These are phyloP conservation scores for Gossypium longicalyx DNA, from an alignment of 345 rosid species.

Conservation along the genomic window DNA sequence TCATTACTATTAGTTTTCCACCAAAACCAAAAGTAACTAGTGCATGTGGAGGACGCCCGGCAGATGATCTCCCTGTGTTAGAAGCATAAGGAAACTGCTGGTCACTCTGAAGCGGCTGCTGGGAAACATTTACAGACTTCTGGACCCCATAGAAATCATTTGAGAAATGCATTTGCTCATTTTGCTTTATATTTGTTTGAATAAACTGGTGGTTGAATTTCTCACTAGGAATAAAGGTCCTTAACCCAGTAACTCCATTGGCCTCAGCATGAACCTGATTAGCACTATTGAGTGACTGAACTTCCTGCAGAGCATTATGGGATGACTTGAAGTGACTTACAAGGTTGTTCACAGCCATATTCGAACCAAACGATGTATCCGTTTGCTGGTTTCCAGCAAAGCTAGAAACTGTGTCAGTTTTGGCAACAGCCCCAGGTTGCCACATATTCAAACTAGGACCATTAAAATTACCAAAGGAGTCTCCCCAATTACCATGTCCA, in stretches of 20 bases:
- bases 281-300: constrained; percentile 30
- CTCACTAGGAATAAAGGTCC: constrained; percentile 35
- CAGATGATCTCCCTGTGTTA: constrained; percentile 59
- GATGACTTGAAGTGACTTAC: constrained; percentile 28
- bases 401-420: constrained; percentile 28
- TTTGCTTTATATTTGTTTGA: constrained; percentile 43
- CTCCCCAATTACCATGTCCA: constrained; percentile 47
- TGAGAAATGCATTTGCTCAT: constrained; percentile 43
- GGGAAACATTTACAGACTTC: constrained; percentile 34
- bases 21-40: constrained; percentile 93
- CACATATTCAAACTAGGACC: constrained; percentile 36
- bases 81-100: constrained; percentile 58
- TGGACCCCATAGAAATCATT: constrained; percentile 49
- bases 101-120: constrained; percentile 49
- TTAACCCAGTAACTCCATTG: constrained; percentile 46
- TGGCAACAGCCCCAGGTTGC: constrained; percentile 45
- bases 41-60: constrained; percentile 94
- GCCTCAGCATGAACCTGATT: constrained; percentile 41
- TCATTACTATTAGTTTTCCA: constrained; percentile 83
- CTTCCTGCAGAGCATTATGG: constrained; percentile 27
- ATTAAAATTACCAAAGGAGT: constrained; percentile 40
- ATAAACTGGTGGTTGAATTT: constrained; percentile 43
- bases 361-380: constrained; percentile 37
- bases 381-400: constrained; percentile 46
- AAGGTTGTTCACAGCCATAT: constrained; percentile 34